Percentiles rank a stretch among this genome's conserved stretches.
Evolutionary conservation across 2,329 filamentous ascomycete species (phyloP).

Genomic region (Claviceps arundinis): DNA sequence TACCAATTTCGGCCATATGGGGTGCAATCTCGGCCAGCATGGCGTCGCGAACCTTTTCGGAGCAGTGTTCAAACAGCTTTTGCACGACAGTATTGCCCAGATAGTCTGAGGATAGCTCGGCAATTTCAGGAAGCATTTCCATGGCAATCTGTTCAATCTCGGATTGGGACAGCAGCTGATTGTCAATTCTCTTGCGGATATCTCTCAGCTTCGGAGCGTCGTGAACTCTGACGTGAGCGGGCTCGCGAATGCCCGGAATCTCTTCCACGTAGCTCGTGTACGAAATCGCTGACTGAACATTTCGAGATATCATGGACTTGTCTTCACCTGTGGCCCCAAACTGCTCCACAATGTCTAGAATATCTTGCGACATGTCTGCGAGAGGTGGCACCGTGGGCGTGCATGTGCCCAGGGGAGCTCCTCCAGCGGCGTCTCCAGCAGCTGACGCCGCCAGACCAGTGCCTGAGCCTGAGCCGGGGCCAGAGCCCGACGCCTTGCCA

Average conservation of each 20-base stretch:
- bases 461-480: constrained; percentile 6
- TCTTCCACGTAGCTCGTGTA: constrained; percentile 64
- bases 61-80: constrained; percentile 95
- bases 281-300: constrained; percentile 63
- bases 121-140: constrained; percentile 93
- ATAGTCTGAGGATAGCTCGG: constrained; percentile 89
- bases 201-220: constrained; percentile 91
- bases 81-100: constrained; percentile 98
- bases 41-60: constrained; percentile 74
- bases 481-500: constrained; percentile 2
- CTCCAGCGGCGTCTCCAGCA: constrained; percentile 13
- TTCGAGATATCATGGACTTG: constrained; percentile 53
- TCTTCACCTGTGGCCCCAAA: constrained; percentile 81
- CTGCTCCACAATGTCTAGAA: constrained; percentile 73
- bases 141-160: constrained; percentile 89
- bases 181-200: constrained; percentile 95
- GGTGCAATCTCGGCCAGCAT: constrained; percentile 84
- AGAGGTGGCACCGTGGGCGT: constrained; percentile 60
- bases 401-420: constrained; percentile 10
- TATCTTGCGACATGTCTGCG: constrained; percentile 66
- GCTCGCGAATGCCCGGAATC: constrained; percentile 79
- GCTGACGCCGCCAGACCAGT: constrained; percentile 22
- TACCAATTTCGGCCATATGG: constrained; percentile 88
- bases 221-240: constrained; percentile 76
- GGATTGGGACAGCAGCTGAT: constrained; percentile 68